A percentile compares a stretch with the other conserved stretches of the same genome.
These are phyloP conservation scores for Paecilomyces dactylethromorphus DNA, from an alignment of 2,329 filamentous ascomycete genomes.

Conservation along the genomic window DNA sequence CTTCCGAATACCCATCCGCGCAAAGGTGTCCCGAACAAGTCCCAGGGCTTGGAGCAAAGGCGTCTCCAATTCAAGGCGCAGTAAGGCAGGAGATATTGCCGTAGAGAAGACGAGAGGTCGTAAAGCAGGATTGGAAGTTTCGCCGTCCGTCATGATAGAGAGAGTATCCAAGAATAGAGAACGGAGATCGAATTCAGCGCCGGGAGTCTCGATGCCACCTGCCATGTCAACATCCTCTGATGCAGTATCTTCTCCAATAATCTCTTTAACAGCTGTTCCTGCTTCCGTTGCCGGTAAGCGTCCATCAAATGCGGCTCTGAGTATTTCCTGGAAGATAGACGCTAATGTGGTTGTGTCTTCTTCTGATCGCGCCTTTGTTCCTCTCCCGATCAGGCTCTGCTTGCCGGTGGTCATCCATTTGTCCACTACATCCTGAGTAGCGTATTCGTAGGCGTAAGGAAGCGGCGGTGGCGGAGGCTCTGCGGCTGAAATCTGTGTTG, in stretches of 20 bases:
- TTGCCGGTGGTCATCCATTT: conserved; percentile 64
- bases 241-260: conserved; percentile 54
- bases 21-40: conserved; percentile 79
- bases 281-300: conserved; percentile 62
- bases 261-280: conserved; percentile 66
- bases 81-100: conserved; percentile 61
- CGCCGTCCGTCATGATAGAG: conserved; percentile 68
- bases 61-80: conserved; percentile 79
- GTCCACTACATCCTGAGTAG: conserved; percentile 63
- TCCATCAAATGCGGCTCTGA: conserved; percentile 65
- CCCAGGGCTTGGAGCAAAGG: conserved; percentile 67
- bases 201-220: conserved; percentile 37
- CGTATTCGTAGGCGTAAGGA: conserved; percentile 64
- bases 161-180: conserved; percentile 77
- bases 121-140: conserved; percentile 53
- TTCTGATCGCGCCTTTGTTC: conserved; percentile 57
- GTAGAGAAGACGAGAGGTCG: conserved; percentile 66
- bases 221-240: conserved; percentile 40
- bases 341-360: conserved; percentile 64
- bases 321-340: conserved; percentile 75
- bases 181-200: conserved; percentile 50
- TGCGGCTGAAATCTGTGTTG: conserved; percentile 5
- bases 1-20: conserved; percentile 75
- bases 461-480: conserved; percentile 16
- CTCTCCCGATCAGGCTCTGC: conserved; percentile 60